These are phyloP conservation scores for Hemileia vastatrix DNA, from an alignment of 1,284 basidiomycete genomes.

Conservation along the genomic window DNA sequence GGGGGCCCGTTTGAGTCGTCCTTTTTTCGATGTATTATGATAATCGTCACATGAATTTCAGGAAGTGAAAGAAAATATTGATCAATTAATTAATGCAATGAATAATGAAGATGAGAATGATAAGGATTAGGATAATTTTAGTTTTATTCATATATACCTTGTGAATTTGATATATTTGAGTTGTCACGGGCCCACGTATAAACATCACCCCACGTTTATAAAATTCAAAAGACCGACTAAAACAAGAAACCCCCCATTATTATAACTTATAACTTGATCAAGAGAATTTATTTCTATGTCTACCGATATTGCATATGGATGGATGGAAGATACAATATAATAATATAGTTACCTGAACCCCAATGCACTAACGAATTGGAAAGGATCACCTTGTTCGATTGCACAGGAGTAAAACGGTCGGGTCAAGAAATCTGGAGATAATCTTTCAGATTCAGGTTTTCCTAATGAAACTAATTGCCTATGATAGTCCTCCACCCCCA, in stretches of 20 bases:
- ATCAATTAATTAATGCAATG: neutral
- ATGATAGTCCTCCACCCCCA: too few relatives aligned
- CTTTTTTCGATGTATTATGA: neutral
- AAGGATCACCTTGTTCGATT: constrained; percentile 14
- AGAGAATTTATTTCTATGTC: neutral
- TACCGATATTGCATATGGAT: neutral
- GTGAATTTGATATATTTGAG: constrained; percentile 14
- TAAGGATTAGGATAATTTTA: too few relatives aligned
- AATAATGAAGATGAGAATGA: too few relatives aligned
- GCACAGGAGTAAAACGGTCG: constrained; percentile 13
- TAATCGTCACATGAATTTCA: neutral
- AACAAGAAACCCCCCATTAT: neutral
- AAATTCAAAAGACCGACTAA: constrained; percentile 13
- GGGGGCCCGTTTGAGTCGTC: constrained; percentile 1
- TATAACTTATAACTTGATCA: too few relatives aligned
- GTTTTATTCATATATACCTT: neutral
- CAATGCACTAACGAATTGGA: constrained; percentile 16
- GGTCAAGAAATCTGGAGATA: constrained; percentile 18
- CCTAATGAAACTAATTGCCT: constrained; percentile 14
- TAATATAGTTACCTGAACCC: constrained; percentile 10
- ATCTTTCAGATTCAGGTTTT: constrained; percentile 16
- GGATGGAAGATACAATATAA: neutral
- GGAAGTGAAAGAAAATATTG: neutral
- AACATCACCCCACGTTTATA: constrained; percentile 9
- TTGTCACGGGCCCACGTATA: constrained; percentile 5